Conservation (phyloP, 306 rosid genomes). For the Prunus campanulata region DNA sequence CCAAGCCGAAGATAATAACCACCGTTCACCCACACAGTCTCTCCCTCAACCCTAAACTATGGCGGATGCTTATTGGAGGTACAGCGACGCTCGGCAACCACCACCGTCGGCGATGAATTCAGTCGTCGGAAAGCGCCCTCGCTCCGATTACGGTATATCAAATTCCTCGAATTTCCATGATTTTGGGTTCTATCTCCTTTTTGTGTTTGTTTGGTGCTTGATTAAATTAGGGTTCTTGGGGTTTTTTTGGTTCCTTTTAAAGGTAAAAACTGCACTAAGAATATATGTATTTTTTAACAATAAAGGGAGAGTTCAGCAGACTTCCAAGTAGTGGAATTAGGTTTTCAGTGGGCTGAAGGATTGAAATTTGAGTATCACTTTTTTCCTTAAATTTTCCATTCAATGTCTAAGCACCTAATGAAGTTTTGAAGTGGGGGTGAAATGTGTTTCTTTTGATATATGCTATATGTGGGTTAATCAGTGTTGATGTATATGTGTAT, state of each 20-base stretch:
- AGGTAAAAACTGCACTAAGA: neutral
- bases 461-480: neutral
- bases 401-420: neutral
- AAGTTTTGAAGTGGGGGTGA: neutral
- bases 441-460: neutral
- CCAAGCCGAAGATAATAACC: neutral
- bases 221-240: conserved; percentile 24
- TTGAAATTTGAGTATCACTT: neutral
- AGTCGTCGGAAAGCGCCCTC: conserved; percentile 75
- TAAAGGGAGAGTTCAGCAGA: conserved; percentile 7
- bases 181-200: neutral
- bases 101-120: conserved; percentile 49
- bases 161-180: neutral
- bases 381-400: neutral
- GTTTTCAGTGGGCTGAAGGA: neutral
- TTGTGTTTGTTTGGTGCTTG: conserved; percentile 28
- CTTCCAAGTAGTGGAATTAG: neutral
- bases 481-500: neutral
- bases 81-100: conserved; percentile 64
- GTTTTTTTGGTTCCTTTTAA: neutral
- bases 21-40: neutral
- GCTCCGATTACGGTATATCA: conserved; percentile 71
- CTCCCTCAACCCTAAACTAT: conserved; percentile 21
- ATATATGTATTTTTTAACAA: neutral
- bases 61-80: conserved; percentile 95